These are phyloP conservation scores for Botrytis byssoidea DNA, from an alignment of 2,329 filamentous ascomycete genomes.

Conservation along the genomic window DNA sequence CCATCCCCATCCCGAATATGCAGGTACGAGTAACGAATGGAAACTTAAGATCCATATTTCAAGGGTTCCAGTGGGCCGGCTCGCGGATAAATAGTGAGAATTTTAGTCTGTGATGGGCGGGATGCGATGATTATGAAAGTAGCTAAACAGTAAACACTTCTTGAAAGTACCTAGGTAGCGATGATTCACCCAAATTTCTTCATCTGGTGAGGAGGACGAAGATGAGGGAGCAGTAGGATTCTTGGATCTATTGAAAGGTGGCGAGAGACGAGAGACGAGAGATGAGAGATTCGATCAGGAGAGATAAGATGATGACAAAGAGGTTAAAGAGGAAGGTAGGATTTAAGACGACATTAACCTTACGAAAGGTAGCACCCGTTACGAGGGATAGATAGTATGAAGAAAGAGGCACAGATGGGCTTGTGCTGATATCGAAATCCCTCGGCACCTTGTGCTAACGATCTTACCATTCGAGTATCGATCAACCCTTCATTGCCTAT, in stretches of 20 bases:
- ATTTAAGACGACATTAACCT: constrained; percentile 8
- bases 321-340: constrained; percentile 1
- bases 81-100: background rate
- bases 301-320: background rate
- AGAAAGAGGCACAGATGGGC: constrained; percentile 15
- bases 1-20: constrained; percentile 22
- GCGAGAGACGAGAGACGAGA: background rate
- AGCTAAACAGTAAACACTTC: background rate
- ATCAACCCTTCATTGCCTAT: background rate
- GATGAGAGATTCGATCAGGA: background rate
- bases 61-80: constrained; percentile 17
- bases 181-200: background rate
- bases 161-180: background rate
- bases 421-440: constrained; percentile 6
- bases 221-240: background rate
- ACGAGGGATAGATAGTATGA: background rate
- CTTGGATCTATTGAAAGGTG: background rate
- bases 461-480: constrained; percentile 3
- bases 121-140: background rate
- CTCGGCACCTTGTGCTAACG: background rate
- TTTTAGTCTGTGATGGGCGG: background rate
- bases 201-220: background rate
- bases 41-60: background rate
- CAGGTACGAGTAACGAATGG: constrained; percentile 25
- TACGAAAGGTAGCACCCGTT: constrained; percentile 8